A percentile compares a stretch with the other conserved stretches of the same genome.
These are phyloP conservation scores for Simplicillium aogashimaense DNA, from an alignment of 2,329 filamentous ascomycete species.

Conservation along the genomic window DNA sequence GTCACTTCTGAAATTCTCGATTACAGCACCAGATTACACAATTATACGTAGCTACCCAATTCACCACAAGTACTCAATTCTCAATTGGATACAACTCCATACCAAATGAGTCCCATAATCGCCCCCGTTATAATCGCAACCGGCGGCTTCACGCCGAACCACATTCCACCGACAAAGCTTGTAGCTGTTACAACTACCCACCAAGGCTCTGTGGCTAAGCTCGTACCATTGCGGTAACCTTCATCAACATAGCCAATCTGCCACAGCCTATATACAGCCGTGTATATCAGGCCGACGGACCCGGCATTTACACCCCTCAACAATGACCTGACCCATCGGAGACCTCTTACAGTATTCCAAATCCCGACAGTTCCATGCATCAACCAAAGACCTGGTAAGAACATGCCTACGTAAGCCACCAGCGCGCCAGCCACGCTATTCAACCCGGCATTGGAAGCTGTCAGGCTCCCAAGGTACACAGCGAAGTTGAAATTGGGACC, in stretches of 20 bases:
- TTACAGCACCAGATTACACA: no score
- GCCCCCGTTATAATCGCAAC: slow-evolving; percentile 22
- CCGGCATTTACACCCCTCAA: slow-evolving; percentile 48
- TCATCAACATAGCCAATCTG: slow-evolving; percentile 49
- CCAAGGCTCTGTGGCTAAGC: slow-evolving; percentile 49
- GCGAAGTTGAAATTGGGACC: slow-evolving; percentile 40
- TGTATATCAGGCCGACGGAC: slow-evolving; percentile 53
- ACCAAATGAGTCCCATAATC: slow-evolving; percentile 21
- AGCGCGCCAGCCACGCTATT: slow-evolving; percentile 34
- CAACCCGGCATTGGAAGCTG: slow-evolving; percentile 27
- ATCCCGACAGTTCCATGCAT: slow-evolving; percentile 43
- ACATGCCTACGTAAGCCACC: slow-evolving; percentile 42
- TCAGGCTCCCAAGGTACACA: slow-evolving; percentile 44
- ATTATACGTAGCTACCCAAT: no score
- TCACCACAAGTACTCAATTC: not conserved
- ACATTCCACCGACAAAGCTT: slow-evolving; percentile 20
- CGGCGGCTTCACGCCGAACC: slow-evolving; percentile 20
- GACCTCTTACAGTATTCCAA: slow-evolving; percentile 39
- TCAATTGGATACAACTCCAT: slow-evolving; percentile 14
- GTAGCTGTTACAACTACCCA: slow-evolving; percentile 50
- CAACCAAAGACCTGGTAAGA: slow-evolving; percentile 36
- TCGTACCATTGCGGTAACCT: slow-evolving; percentile 35
- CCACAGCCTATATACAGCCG: slow-evolving; percentile 54
- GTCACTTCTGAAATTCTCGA: no score
- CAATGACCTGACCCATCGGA: slow-evolving; percentile 34